Evolutionary conservation across 495 filamentous ascomycete species (phyloP), one percentile per base, ranked within the genome.

Genomic region (Penicillium ucsense): DNA sequence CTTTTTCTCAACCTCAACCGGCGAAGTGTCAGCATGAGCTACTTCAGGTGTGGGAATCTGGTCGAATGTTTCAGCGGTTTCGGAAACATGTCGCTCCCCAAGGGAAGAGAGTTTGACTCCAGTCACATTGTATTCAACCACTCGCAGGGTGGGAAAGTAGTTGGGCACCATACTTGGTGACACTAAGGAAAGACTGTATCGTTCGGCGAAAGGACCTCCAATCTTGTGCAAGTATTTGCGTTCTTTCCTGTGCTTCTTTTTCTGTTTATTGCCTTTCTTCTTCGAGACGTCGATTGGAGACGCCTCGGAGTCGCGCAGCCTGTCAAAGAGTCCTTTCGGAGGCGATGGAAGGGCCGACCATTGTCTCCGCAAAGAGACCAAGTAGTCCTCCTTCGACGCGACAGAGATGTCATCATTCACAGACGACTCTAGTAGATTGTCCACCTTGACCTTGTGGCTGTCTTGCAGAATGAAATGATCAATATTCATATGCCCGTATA

Each of bases 401-500:
- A 81, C 67, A 0, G 76, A 74, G 4, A 94, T 60, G 1, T 71
- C 31, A 7, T 46, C 51, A 33, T 32, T 20, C 20, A 45, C 35
- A 5, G 52, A 27, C 30, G 53, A 39, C 12, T 44, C 46, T 27
- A 36, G 37, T 10, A 51, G 35, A 2, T 42, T 47, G 5, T 55
- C 56, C 29, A 77, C 71, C 38, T 88, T 70, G 38, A 97, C 73
- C 9, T 94, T 76, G 8, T 85, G 68, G 49, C 78, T 85, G 67
- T 96, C 92, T 56, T 95, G 90, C 6, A 99, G 66, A 57, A 97
- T 78, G 67, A 97, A 99, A 61, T 99, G 92, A 57, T 99, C 92
- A 50, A 95, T 84, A 59, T 99, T 99, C 90, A 99, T 97, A 61
- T 99, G 92, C 2, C 91, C 92, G 54, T 86, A 99, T 10, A 92